phyloP scores from a whole-genome alignment of 306 rosid species.

The Senna tora region DNA sequence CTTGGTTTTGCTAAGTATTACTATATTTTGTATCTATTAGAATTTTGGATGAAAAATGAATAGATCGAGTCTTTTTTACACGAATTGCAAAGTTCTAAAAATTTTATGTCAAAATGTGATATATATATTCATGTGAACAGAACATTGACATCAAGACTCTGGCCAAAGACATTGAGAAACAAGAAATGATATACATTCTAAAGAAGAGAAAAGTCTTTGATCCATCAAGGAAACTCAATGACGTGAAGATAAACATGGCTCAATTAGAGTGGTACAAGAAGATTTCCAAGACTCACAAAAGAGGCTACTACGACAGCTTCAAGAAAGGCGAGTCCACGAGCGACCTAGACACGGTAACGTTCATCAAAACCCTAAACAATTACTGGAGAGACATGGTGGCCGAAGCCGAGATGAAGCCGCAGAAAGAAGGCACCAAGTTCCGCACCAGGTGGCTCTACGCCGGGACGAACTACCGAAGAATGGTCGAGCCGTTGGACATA shows the following conservation, averaged over 20 bases:
- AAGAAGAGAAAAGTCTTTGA: conserved; percentile 24
- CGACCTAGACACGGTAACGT: conserved; percentile 31
- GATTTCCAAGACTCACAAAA: not conserved
- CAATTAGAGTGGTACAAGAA: conserved; percentile 70
- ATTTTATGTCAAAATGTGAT: too few relatives aligned
- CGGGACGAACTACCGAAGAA: conserved; percentile 59
- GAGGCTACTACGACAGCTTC: conserved; percentile 70
- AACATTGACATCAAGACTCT: conserved; percentile 17
- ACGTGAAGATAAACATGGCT: conserved; percentile 51
- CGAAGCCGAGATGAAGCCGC: conserved; percentile 56
- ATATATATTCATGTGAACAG: conserved; percentile 29
- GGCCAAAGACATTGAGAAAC: not conserved
- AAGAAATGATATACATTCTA: not conserved
- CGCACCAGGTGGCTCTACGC: conserved; percentile 47
- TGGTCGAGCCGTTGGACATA: conserved; percentile 70
- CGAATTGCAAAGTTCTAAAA: too few relatives aligned
- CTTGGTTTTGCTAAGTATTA: too few relatives aligned
- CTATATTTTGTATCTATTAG: too few relatives aligned
- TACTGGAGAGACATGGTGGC: conserved; percentile 61
- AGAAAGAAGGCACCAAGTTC: conserved; percentile 39
- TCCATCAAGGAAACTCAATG: conserved; percentile 43
- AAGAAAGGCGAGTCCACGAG: not conserved
- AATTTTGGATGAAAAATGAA: too few relatives aligned
- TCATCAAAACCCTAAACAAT: conserved; percentile 36
- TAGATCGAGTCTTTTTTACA: too few relatives aligned